A percentile compares a stretch with the other conserved stretches of the same genome.
phyloP scores from a whole-genome alignment of 257 asterid species.

The Gardenia jasminoides region DNA sequence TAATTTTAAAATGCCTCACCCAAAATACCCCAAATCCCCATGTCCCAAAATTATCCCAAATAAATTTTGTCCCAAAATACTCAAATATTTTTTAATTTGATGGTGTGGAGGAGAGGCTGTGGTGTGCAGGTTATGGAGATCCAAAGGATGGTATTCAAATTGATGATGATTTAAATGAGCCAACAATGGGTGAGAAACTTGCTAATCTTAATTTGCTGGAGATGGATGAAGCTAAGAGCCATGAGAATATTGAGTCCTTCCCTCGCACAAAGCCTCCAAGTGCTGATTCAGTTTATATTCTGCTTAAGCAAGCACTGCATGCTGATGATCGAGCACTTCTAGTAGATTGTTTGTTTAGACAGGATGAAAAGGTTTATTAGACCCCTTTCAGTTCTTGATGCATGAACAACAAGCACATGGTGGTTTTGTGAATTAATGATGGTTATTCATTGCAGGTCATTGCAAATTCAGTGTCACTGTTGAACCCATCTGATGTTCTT shows the following conservation, averaged over 20 bases:
- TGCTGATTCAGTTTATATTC: conserved; percentile 79
- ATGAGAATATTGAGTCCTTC: conserved; percentile 33
- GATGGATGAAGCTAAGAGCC: conserved; percentile 22
- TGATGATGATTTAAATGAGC: conserved; percentile 60
- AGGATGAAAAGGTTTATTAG: conserved; percentile 73
- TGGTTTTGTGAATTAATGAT: conserved; percentile 12
- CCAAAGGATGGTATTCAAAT: conserved; percentile 39
- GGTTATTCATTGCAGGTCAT: conserved; percentile 54
- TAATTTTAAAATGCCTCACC: too few relatives aligned
- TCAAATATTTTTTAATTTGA: too few relatives aligned
- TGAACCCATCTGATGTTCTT: conserved; percentile 84
- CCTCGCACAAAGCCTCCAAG: conserved; percentile 67
- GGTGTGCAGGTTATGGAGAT: conserved; percentile 46
- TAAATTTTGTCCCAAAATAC: too few relatives aligned
- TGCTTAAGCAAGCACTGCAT: conserved; percentile 83
- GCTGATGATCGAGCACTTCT: conserved; percentile 86
- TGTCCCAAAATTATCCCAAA: too few relatives aligned
- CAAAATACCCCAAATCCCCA: too few relatives aligned
- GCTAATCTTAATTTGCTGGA: conserved; percentile 60
- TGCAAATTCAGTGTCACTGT: conserved; percentile 59
- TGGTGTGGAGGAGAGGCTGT: too few relatives aligned
- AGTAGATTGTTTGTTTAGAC: conserved; percentile 77
- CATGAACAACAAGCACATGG: neutral
- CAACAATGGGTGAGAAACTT: conserved; percentile 92
- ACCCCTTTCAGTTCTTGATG: neutral